phyloP scores from a whole-genome alignment of 306 rosid species.

The Corylus avellana region DNA sequence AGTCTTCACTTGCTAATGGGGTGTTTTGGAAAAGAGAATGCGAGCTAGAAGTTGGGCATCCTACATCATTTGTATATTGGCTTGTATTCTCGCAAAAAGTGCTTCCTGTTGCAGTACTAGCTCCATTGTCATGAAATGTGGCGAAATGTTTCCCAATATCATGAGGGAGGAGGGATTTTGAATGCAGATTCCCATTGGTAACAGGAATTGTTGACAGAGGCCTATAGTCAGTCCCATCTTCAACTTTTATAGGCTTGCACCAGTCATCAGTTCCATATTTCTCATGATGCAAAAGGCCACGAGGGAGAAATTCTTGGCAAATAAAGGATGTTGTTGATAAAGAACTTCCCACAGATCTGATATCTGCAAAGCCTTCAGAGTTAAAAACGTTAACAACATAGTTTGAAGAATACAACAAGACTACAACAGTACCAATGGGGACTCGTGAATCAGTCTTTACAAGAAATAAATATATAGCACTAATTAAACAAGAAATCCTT shows the following conservation, averaged over 20 bases:
- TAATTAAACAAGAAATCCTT: neutral
- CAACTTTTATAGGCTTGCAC: slow-evolving; percentile 50
- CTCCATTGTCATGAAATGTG: slow-evolving; percentile 49
- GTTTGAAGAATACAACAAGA: slow-evolving; percentile 20
- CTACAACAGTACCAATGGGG: slow-evolving; percentile 7
- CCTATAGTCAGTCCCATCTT: slow-evolving; percentile 41
- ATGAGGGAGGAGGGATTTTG: slow-evolving; percentile 46
- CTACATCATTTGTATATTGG: slow-evolving; percentile 40
- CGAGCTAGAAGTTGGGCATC: slow-evolving; percentile 39
- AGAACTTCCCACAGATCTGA: slow-evolving; percentile 51
- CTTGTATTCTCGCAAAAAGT: slow-evolving; percentile 43
- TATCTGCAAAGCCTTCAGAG: slow-evolving; percentile 45
- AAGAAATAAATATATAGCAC: slow-evolving; percentile 8
- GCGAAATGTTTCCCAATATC: slow-evolving; percentile 49
- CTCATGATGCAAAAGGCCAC: slow-evolving; percentile 41
- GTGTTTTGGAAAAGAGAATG: slow-evolving; percentile 40
- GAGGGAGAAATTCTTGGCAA: slow-evolving; percentile 64
- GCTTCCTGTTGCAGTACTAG: slow-evolving; percentile 45
- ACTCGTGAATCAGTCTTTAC: slow-evolving; percentile 9
- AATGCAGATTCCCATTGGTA: slow-evolving; percentile 42
- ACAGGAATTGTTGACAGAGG: slow-evolving; percentile 44
- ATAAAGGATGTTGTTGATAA: slow-evolving; percentile 55
- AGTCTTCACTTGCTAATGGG: slow-evolving; percentile 59
- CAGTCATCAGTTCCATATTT: slow-evolving; percentile 49
- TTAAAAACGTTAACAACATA: slow-evolving; percentile 13